phyloP scores from a whole-genome alignment of 1,139 yeast species.

The Candida glucosophila region DNA sequence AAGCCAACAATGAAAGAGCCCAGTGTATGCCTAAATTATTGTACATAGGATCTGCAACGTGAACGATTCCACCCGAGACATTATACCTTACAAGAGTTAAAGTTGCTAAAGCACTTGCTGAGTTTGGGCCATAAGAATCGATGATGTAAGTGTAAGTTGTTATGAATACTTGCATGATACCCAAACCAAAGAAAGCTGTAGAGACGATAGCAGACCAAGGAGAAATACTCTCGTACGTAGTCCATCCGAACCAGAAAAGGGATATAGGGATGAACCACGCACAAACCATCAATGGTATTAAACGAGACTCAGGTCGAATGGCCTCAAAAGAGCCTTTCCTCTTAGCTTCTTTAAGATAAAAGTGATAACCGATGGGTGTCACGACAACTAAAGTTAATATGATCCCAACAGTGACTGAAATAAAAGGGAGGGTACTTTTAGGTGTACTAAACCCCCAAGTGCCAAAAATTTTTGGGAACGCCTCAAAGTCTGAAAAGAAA shows the following conservation, averaged over 20 bases:
- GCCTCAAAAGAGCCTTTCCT: constrained; percentile 1
- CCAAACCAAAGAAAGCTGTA: constrained; percentile 4
- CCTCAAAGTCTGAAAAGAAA: constrained; percentile 4
- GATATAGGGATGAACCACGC: constrained; percentile 5
- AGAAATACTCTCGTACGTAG: constrained; percentile 2
- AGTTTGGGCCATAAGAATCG: constrained; percentile 4
- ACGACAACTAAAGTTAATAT: constrained; percentile 1
- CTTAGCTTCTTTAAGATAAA: constrained; percentile 1
- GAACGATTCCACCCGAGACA: constrained; percentile 5
- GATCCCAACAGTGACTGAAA: constrained; percentile 4
- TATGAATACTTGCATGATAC: constrained; percentile 4
- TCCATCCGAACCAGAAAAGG: constrained; percentile 5
- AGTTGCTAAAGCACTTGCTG: constrained; percentile 5
- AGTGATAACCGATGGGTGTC: constrained; percentile 2
- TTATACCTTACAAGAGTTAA: constrained; percentile 3
- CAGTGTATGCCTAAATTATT: constrained; percentile 4
- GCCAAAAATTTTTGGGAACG: constrained; percentile 2
- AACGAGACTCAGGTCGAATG: constrained; percentile 4
- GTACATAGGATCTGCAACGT: constrained; percentile 5
- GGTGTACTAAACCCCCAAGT: constrained; percentile 3
- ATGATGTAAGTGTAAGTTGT: constrained; percentile 4
- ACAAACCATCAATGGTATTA: constrained; percentile 4
- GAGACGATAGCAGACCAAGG: constrained; percentile 4
- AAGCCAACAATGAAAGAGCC: constrained; percentile 5
- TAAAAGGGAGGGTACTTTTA: constrained; percentile 5